Percentiles rank a stretch among this genome's conserved stretches.
Evolutionary conservation across 768 basidiomycete species (phyloP).

Genomic region (Termitomyces sp.): DNA sequence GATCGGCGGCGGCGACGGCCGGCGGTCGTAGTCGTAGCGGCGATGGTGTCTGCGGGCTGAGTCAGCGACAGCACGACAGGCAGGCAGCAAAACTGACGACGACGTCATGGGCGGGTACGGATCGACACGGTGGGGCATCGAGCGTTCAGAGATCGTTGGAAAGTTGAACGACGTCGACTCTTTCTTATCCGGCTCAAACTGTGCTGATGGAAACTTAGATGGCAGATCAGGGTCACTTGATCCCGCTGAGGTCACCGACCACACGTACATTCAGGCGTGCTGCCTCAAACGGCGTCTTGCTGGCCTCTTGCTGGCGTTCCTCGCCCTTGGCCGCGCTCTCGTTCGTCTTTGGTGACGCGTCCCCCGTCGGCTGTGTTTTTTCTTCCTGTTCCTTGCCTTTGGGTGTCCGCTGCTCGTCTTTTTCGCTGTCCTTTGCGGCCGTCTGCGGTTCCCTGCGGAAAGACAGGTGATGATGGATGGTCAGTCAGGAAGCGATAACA

Average conservation of each 20-base stretch:
- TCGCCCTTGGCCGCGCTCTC: conserved; percentile 5
- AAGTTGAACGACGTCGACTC: conserved; percentile 7
- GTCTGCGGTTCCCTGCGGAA: conserved; percentile 17
- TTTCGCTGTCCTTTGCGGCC: conserved; percentile 8
- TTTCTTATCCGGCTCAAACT: conserved; percentile 17
- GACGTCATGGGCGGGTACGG: conserved; percentile 24
- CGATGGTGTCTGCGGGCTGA: conserved; percentile 23
- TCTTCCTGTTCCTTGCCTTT: conserved; percentile 6
- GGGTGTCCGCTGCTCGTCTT: conserved; percentile 1
- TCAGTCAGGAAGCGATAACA: conserved; percentile 9
- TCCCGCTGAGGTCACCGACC: conserved; percentile 22
- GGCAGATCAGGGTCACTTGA: conserved; percentile 28
- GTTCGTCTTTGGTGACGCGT: conserved; percentile 6
- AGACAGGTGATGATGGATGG: conserved; percentile 18
- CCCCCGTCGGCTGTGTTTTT: background rate
- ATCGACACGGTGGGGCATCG: conserved; percentile 49
- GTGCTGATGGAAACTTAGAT: conserved; percentile 27
- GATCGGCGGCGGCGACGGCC: conserved; percentile 30
- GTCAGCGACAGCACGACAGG: conserved; percentile 3
- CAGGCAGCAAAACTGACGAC: conserved; percentile 15
- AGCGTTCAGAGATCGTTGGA: conserved; percentile 12
- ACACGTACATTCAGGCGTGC: conserved; percentile 25
- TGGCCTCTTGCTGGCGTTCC: conserved; percentile 5
- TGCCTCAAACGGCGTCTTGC: conserved; percentile 5
- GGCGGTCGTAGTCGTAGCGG: conserved; percentile 31